Base-by-base conservation (phyloP, 2,329 filamentous ascomycete genomes). In the Venturia nashicola region DNA sequence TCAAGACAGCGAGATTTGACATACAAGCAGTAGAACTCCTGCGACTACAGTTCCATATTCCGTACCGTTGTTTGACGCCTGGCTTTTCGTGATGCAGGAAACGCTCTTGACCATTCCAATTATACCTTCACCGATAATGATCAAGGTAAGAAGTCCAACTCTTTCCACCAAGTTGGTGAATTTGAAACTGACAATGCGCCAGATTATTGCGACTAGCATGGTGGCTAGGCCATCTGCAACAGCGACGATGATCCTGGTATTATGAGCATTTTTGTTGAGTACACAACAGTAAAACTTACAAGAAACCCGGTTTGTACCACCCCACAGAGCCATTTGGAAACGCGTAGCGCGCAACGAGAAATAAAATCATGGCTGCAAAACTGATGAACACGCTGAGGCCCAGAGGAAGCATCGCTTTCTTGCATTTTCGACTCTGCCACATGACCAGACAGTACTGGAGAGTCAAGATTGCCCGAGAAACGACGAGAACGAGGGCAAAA, bases 51-150 rank as follows among this genome's bases (percentile, higher is more conserved):
- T 62, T 7, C 61, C 61, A 42, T 55, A 55, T 34, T 62, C 61
- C 3, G 42, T 36, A 34, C 61, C 39, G 14, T 27, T 54, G 23
- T 62, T 51, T 12, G 23, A 36, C 7, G 32, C 42, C 32, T 62
- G 46, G 23, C 61, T 46, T 40, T 62, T 62, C 6, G 44, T 70
- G 14, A 66, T 65, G 5, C 65, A 65, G n/a, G 62, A 63, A 42
- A 85, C 80, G 51, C 77, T 77, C 66, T 78, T 76, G 36, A 77
- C 78, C 39, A 85, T 73, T 9, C 81, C 78, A 39, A 85, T 83
- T 32, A 85, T 80, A 51, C 83, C 83, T 68, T 86, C 83, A 27
- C 84, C 84, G 62, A 86, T 78, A 64, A 86, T 82, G 65, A 86
- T 84, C 60, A 86, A 74, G 0, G 83, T 86, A 61, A 86, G 74